Conservation (phyloP, 345 rosid genomes). For the Arabidopsis arenosa region DNA sequence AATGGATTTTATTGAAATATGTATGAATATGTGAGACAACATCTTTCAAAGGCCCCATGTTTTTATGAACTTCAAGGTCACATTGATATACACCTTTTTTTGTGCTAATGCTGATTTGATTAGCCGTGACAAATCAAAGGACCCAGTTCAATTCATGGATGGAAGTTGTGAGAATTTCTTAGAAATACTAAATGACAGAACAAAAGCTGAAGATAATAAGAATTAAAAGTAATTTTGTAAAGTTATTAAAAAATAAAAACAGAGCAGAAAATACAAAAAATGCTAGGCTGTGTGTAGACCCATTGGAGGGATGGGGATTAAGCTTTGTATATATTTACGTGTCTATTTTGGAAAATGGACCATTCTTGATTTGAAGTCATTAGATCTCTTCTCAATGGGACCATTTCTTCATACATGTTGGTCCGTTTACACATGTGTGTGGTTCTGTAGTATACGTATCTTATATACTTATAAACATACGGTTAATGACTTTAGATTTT, state of each 20-base stretch:
- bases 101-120: slow-evolving; percentile 34
- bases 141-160: slow-evolving; percentile 29
- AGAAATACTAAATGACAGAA: neutral
- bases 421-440: slow-evolving; percentile 41
- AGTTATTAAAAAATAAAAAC: neutral
- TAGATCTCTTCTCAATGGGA: slow-evolving; percentile 39
- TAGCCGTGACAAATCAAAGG: slow-evolving; percentile 37
- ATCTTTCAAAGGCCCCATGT: slow-evolving; percentile 42
- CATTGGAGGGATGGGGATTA: slow-evolving; percentile 33
- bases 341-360: slow-evolving; percentile 37
- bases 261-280: slow-evolving; percentile 40
- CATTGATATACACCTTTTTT: slow-evolving; percentile 17
- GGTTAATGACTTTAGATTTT: neutral
- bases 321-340: slow-evolving; percentile 39
- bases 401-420: slow-evolving; percentile 44
- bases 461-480: neutral
- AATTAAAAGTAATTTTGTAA: slow-evolving; percentile 25
- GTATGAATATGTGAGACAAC: slow-evolving; percentile 37
- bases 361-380: slow-evolving; percentile 45
- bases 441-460: slow-evolving; percentile 31
- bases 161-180: neutral
- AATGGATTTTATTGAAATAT: slow-evolving; percentile 23
- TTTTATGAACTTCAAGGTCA: slow-evolving; percentile 21
- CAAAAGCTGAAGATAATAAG: slow-evolving; percentile 13
- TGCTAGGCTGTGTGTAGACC: slow-evolving; percentile 59